A percentile compares a stretch with the other conserved stretches of the same genome.
These are phyloP conservation scores for Reutealis trisperma DNA, from an alignment of 345 rosid genomes.

Conservation along the genomic window DNA sequence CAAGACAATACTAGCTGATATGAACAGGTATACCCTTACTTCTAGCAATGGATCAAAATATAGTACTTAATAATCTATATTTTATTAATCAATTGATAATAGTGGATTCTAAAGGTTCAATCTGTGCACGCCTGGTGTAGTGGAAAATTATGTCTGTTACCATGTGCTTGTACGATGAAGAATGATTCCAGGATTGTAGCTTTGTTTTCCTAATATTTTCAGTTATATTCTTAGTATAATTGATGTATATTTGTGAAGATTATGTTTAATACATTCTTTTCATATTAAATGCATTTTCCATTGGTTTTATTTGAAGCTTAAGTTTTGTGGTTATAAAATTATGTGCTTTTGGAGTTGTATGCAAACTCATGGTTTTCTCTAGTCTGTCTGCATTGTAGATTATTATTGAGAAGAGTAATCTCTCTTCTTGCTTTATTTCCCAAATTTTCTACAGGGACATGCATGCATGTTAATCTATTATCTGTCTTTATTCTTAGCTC, in stretches of 20 bases:
- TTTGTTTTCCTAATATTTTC: background rate
- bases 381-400: background rate
- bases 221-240: background rate
- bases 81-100: background rate
- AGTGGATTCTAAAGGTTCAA: background rate
- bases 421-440: background rate
- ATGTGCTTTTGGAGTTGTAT: background rate
- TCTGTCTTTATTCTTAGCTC: background rate
- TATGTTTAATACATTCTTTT: background rate
- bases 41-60: conserved; percentile 5
- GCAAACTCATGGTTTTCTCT: background rate
- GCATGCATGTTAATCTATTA: background rate
- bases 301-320: background rate
- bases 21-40: conserved; percentile 39
- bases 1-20: conserved; percentile 33
- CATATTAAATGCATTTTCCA: background rate
- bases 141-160: background rate
- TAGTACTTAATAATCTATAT: background rate
- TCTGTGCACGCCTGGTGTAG: background rate
- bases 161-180: background rate
- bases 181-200: background rate
- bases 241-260: background rate
- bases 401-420: background rate
- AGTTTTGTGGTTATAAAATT: background rate
- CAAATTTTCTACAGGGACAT: background rate